Evolutionary conservation across 202 grass and related monocot genomes (phyloP), one percentile per base, ranked within the genome.

Genomic region (Setaria italica): DNA sequence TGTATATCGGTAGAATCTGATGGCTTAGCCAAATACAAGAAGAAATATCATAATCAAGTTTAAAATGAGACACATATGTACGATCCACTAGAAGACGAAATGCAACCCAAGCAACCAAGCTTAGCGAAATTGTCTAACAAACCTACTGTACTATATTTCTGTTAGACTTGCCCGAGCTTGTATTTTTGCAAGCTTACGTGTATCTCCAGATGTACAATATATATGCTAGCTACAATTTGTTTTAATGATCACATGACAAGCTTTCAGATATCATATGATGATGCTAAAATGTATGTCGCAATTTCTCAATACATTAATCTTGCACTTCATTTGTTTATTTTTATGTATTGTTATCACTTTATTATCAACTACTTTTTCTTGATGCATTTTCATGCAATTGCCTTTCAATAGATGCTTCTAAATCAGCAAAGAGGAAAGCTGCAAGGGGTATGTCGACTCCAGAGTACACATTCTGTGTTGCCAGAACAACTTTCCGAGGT

Each of bases 401-500:
- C 62, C 16, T 65, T 73, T 84, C 79, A 79, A 76, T 80, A 99
- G 97, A 99, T 71, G 86, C 94, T 88, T 86, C 97, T 67, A 94
- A 86, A 91, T 96, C 93, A 85, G 89, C 93, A 34, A 91, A 86
- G 72, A 84, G 97, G 62, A 99, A 99, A 88, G 87, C 91, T 78
- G 64, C 25, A 62, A 99, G 92, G 74, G 90, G 87, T 11, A 91
- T 99, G 90, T 60, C 93, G 55, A 87, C 74, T 81, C 69, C 82
- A 77, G 80, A 94, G 16, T 99, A 89, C 79, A 82, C 90, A 69
- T 91, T 79, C 57, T 87, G 92, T 85, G 97, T 99, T 66, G 82
- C 86, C 65, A 94, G 86, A 91, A 94, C 97, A 87, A 99, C 97
- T 64, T 82, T 96, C 71, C 90, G 92, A 91, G 91, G 96, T 96